Evolutionary conservation across 768 basidiomycete species (phyloP), one percentile per base, ranked within the genome.

Genomic region (Tubosaeta sp.): DNA sequence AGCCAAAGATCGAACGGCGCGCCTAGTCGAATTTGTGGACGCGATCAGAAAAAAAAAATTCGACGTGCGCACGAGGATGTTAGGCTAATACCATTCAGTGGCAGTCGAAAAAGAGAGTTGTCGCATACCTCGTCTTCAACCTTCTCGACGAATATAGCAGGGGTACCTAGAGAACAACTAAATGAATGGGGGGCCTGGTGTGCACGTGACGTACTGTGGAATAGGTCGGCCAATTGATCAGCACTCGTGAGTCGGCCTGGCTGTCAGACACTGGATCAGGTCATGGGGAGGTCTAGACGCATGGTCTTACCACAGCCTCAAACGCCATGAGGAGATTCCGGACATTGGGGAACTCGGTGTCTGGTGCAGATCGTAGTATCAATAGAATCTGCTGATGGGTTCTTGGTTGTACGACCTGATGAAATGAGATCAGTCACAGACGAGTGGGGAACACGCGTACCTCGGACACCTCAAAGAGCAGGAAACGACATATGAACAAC

Each of bases 1-100:
- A 88, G 3, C 89, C 91, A 64, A 91, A 87, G 19, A 88, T 69
- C 3, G 90, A 92, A 18, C 87, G 82, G 24, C 86, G 82, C 46
- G 74, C 75, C 90, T 91, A 47, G 30, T 31, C 30, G 36, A 34
- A 30, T 51, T 11, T 49, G 35, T 25, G 24, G 35, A 22, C 11
- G 27, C n/a, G 25, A 39, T 16, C 19, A 60, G 58, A 38, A 56
- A 59, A 38, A 56, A 59, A 51, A 41, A 36, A 49, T 24, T 51
- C 44, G 46, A 44, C 27, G 27, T 46, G 42, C 64, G 24, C 53
- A 68, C 63, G 29, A 59, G 58, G 48, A 69, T 49, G 32, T 55
- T 65, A 2, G 67, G 55, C 67, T 69, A 29, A 34, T 13, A n/a
- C 16, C 22, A 35, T 27, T 63, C 34, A 63, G 63, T 34, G 32